A percentile compares a stretch with the other conserved stretches of the same genome.
Evolutionary conservation across 768 basidiomycete genomes (phyloP).

Genomic region (Mycena maculata): DNA sequence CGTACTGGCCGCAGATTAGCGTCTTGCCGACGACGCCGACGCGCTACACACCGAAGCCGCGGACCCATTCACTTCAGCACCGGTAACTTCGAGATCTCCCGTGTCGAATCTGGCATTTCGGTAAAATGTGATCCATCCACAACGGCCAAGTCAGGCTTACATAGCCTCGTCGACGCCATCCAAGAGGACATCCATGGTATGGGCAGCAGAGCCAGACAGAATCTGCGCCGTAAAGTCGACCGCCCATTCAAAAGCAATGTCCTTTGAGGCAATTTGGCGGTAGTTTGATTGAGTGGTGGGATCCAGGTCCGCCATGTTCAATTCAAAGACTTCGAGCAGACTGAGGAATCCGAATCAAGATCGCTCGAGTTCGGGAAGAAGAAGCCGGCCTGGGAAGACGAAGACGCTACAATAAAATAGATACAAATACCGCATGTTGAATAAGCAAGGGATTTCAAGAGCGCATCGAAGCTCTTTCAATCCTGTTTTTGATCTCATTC

Average conservation of each 20-base stretch:
- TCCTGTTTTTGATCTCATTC: too few species aligned
- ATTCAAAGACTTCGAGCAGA: too few species aligned
- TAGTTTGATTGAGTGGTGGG: constrained; percentile 90
- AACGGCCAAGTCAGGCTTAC: constrained; percentile 52
- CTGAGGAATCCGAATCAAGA: too few species aligned
- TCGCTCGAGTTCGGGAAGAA: too few species aligned
- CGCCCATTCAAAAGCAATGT: constrained; percentile 81
- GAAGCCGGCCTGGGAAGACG: too few species aligned
- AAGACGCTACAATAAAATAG: too few species aligned
- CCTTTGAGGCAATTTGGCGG: constrained; percentile 68
- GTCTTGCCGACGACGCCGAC: not conserved
- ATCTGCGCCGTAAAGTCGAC: constrained; percentile 76
- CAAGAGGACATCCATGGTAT: constrained; percentile 67
- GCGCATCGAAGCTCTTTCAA: too few species aligned
- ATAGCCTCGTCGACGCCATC: constrained; percentile 68
- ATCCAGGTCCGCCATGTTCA: constrained; percentile 50
- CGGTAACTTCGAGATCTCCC: constrained; percentile 69
- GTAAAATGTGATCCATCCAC: not conserved
- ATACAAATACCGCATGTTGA: too few species aligned
- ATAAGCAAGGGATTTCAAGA: too few species aligned
- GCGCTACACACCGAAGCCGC: constrained; percentile 55
- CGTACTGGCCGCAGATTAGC: constrained; percentile 52
- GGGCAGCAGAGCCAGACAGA: constrained; percentile 75
- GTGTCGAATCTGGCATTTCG: constrained; percentile 73
- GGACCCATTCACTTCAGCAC: constrained; percentile 64